These are phyloP conservation scores for Thymus quinquecostatus DNA, from an alignment of 257 asterid genomes.

Conservation along the genomic window DNA sequence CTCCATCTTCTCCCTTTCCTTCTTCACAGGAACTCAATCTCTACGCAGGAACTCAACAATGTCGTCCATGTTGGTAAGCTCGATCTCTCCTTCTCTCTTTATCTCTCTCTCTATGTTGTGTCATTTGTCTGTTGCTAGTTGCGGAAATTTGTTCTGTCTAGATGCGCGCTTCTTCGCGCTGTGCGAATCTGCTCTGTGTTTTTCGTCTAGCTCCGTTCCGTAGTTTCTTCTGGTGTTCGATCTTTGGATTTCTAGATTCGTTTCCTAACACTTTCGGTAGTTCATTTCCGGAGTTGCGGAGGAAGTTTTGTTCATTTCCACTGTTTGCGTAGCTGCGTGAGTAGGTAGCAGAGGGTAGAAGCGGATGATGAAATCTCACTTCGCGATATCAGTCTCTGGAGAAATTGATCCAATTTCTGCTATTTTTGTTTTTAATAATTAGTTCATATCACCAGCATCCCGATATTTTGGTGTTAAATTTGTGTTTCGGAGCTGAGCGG, in stretches of 20 bases:
- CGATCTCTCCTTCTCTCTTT: slow-evolving; percentile 22
- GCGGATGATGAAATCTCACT: not conserved
- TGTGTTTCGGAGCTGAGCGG: not conserved
- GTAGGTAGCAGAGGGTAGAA: slow-evolving; percentile 22
- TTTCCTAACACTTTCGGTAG: not conserved
- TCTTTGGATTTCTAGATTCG: not conserved
- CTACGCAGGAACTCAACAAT: slow-evolving; percentile 31
- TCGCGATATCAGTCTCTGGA: not conserved
- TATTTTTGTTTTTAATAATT: not conserved
- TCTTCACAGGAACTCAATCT: slow-evolving; percentile 6
- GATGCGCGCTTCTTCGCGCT: slow-evolving; percentile 19
- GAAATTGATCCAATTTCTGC: not conserved
- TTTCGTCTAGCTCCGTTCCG: not conserved
- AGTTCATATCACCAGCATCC: not conserved
- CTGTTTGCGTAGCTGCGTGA: not conserved
- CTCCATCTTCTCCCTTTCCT: slow-evolving; percentile 15
- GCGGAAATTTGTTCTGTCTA: not conserved
- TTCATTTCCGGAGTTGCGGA: not conserved
- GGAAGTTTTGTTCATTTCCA: not conserved
- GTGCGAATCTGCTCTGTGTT: not conserved
- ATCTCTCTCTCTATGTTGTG: not conserved
- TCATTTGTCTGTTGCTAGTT: not conserved
- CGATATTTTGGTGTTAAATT: not conserved
- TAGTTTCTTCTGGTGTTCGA: slow-evolving; percentile 1
- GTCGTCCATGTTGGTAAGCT: slow-evolving; percentile 51